These are phyloP conservation scores for Spirogloea muscicola DNA, from an alignment of 139 green algal species.

Conservation along the genomic window DNA sequence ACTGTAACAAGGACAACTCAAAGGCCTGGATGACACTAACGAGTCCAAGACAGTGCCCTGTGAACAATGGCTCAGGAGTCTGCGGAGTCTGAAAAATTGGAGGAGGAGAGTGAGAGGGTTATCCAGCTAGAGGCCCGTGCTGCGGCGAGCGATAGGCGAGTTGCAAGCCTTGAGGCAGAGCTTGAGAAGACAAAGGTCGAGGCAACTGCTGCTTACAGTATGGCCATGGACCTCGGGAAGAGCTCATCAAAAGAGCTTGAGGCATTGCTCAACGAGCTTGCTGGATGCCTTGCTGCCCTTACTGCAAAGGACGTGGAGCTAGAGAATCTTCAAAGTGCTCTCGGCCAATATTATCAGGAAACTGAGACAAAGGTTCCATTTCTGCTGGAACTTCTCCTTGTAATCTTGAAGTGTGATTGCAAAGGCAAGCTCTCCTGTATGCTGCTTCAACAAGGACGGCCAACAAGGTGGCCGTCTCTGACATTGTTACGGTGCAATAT, in stretches of 20 bases:
- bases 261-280: constrained; percentile 9
- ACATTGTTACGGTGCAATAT: no score
- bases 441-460: no score
- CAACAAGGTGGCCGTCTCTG: no score
- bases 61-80: constrained; percentile 11
- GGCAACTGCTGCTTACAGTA: background rate
- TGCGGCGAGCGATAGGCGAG: background rate
- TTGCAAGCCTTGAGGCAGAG: background rate
- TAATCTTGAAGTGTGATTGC: no score
- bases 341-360: constrained; percentile 41
- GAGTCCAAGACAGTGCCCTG: no score
- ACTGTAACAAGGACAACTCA: no score
- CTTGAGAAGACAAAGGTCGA: constrained; percentile 12
- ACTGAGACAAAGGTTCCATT: constrained; percentile 29
- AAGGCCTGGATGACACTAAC: no score
- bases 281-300: background rate
- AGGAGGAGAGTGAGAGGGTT: constrained; percentile 14
- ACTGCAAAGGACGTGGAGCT: constrained; percentile 34
- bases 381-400: no score
- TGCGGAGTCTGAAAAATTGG: constrained; percentile 36
- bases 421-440: no score
- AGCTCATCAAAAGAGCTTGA: constrained; percentile 15
- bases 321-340: constrained; percentile 32
- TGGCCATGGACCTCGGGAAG: constrained; percentile 3
- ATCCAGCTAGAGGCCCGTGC: constrained; percentile 7